phyloP scores from a whole-genome alignment of 2,329 filamentous ascomycete genomes.

The Trichophyton rubrum region DNA sequence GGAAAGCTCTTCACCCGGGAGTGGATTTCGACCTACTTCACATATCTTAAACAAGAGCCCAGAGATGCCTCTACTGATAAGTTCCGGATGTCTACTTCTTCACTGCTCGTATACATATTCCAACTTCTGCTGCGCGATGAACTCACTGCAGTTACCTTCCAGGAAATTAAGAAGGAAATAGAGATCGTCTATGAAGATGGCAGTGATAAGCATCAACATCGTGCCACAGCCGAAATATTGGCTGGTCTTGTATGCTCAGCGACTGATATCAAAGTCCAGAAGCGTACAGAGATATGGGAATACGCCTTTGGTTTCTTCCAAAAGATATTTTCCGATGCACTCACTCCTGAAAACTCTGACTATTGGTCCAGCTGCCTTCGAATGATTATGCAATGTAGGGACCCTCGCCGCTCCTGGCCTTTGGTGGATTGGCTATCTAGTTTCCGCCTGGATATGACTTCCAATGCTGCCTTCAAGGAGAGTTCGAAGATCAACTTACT shows the following conservation, averaged over 20 bases:
- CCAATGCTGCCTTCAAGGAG: conserved; percentile 97
- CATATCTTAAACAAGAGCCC: conserved; percentile 91
- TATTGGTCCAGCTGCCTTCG: conserved; percentile 96
- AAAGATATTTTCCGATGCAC: conserved; percentile 72
- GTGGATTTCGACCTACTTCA: conserved; percentile 82
- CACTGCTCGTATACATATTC: conserved; percentile 79
- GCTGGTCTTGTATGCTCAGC: conserved; percentile 73
- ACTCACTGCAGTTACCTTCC: conserved; percentile 63
- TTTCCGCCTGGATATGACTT: conserved; percentile 85
- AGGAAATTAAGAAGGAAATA: conserved; percentile 75
- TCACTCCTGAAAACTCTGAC: conserved; percentile 84
- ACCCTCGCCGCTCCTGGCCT: conserved; percentile 77
- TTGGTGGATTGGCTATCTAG: conserved; percentile 68
- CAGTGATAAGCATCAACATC: conserved; percentile 93
- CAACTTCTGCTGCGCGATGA: conserved; percentile 70
- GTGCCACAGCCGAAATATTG: conserved; percentile 86
- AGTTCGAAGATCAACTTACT: conserved; percentile 89
- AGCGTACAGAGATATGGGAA: conserved; percentile 67
- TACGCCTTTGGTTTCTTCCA: conserved; percentile 84
- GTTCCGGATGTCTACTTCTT: conserved; percentile 78
- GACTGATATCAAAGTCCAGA: conserved; percentile 60
- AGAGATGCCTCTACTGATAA: conserved; percentile 68
- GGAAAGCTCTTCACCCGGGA: conserved; percentile 65
- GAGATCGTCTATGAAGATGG: conserved; percentile 75
- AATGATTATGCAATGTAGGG: conserved; percentile 73